phyloP scores from a whole-genome alignment of 2,329 filamentous ascomycete species.

The Trichoderma oligosporum region DNA sequence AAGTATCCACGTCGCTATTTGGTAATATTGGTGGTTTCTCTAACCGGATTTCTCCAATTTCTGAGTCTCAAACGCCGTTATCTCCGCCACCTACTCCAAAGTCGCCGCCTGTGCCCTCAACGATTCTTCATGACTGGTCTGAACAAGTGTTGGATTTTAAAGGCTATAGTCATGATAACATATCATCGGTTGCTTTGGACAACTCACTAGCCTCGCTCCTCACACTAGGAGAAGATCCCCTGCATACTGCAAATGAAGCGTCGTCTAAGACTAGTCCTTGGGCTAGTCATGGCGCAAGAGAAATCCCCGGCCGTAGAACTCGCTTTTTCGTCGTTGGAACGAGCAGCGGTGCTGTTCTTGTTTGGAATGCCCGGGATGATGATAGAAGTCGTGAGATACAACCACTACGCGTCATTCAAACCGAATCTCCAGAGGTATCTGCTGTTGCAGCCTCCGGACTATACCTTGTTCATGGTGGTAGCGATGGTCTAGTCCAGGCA shows the following conservation, averaged over 20 bases:
- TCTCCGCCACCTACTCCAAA: constrained; percentile 26
- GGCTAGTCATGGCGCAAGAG: constrained; percentile 40
- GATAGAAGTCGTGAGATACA: constrained; percentile 46
- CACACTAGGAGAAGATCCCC: constrained; percentile 73
- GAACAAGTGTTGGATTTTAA: constrained; percentile 45
- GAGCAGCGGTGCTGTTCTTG: constrained; percentile 66
- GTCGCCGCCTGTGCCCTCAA: constrained; percentile 21
- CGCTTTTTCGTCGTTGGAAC: constrained; percentile 81
- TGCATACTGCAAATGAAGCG: constrained; percentile 42
- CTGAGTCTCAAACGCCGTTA: constrained; percentile 24
- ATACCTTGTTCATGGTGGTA: constrained; percentile 88
- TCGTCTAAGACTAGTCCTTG: constrained; percentile 47
- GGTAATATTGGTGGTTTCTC: constrained; percentile 21
- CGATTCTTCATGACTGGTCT: constrained; percentile 32
- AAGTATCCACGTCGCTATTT: constrained; percentile 30
- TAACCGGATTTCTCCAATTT: constrained; percentile 11
- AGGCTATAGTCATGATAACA: constrained; percentile 53
- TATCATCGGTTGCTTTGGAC: constrained; percentile 71
- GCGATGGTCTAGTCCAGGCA: constrained; percentile 89
- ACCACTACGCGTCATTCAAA: constrained; percentile 79
- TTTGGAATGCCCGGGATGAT: constrained; percentile 80
- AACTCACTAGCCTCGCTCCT: constrained; percentile 67
- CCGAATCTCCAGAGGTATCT: constrained; percentile 83
- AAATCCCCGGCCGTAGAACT: constrained; percentile 80
- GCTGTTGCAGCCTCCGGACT: constrained; percentile 78